Evolutionary conservation across 2,329 filamentous ascomycete genomes (phyloP), one percentile per base, ranked within the genome.

Genomic region (Pestalotiopsis sp.): DNA sequence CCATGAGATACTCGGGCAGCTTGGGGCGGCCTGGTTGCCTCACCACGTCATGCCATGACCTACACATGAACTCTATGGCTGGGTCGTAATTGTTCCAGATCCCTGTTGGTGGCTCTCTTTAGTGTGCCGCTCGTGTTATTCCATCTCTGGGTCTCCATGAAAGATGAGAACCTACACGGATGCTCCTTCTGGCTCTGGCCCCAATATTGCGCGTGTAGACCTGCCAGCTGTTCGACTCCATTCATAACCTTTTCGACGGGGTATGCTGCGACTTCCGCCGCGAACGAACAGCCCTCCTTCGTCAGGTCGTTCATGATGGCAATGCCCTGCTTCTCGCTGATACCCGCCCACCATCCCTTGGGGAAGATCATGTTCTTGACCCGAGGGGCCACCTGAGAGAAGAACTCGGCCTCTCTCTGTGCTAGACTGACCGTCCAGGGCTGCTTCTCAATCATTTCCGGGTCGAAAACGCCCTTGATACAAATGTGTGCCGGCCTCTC

Each of bases 151-250:
- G 31, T 36, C 31, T 36, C 31, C 31, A 9, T 36, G 31, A 36
- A 36, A 36, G 31, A 36, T 7, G 7, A 36, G 7, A 9, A 36
- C 60, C 45, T 52, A 41, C 68, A 69, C 6, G 64, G 78, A 45
- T 78, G 73, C 14, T 78, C 77, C 6, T 76, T 73, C 27, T 76
- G 69, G 4, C 68, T 69, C 62, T 72, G 68, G n/a, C 78, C 79
- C 79, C 80, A 83, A 67, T 77, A 81, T 63, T 78, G 74, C 2
- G 80, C 80, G 68, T 83, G 82, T 13, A 83, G 74, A 13, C 76
- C 77, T 0, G 81, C 82, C 20, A 84, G 72, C 73, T 83, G 80
- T 67, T 78, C 76, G 20, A 80, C 79, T 6, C 79, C 80, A 36
- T 78, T 76, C 68, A 78, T 70, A 31, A 80, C 79, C 45, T 75